Conservation (phyloP, 2,329 filamentous ascomycete genomes). For the Beauveria medogensis region DNA sequence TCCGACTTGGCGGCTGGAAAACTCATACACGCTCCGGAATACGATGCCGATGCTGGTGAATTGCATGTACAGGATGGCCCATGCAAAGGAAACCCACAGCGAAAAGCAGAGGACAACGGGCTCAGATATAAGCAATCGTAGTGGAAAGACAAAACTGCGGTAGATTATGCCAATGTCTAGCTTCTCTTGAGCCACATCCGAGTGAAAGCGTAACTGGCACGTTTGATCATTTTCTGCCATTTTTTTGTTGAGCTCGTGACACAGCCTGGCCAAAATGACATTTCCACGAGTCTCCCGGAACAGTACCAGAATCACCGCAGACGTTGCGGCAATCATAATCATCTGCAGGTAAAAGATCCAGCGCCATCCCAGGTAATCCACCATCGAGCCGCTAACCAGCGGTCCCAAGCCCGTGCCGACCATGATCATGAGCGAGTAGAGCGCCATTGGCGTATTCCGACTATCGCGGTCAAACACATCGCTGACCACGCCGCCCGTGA, state of each 20-base stretch:
- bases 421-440: constrained; percentile 74
- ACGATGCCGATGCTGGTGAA: constrained; percentile 51
- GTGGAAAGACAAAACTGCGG: constrained; percentile 61
- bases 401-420: constrained; percentile 75
- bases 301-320: constrained; percentile 38
- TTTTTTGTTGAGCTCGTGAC: neutral
- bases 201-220: neutral
- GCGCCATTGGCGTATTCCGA: constrained; percentile 80
- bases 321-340: constrained; percentile 57
- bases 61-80: constrained; percentile 77
- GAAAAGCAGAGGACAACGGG: constrained; percentile 83
- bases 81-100: constrained; percentile 82
- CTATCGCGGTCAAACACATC: constrained; percentile 74
- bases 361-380: constrained; percentile 51
- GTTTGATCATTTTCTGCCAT: neutral
- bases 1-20: constrained; percentile 25
- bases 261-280: neutral
- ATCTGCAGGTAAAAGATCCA: constrained; percentile 88
- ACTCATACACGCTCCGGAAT: constrained; percentile 56
- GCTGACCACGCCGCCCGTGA: constrained; percentile 81
- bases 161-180: neutral
- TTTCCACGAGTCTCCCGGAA: neutral
- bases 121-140: constrained; percentile 67
- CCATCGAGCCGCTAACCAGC: constrained; percentile 61
- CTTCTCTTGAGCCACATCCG: neutral